Base-by-base conservation (phyloP, 2,329 filamentous ascomycete species). In the Fusarium luffae region DNA sequence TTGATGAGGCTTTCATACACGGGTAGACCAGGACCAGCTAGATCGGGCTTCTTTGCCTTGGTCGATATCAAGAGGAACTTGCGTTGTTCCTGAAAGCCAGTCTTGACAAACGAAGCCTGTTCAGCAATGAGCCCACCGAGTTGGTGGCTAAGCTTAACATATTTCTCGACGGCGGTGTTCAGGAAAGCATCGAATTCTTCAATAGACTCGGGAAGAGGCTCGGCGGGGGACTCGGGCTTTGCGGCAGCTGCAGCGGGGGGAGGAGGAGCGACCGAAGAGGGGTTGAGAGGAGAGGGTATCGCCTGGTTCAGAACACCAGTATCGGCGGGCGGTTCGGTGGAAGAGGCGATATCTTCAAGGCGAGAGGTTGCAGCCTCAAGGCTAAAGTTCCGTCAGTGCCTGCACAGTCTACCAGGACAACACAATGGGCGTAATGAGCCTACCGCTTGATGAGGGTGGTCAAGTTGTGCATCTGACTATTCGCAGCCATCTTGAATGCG, bases 381-480 rank as follows among this genome's bases (percentile, higher is more conserved):
- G 83, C 96, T 99, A 28, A 28, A 79, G 72, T 70, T 59, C 84
- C 63, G 81, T 89, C 79, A 89, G 87, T 76, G 79, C 72, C 58
- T 55, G 40, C 10, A 14, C 28, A 40, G 37, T 23, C 12, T n/a
- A 37, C 25, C 16, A 19, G 34, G n/a, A 14, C 42, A 49, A 37
- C 12, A 27, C 9, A 18, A 30, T 7, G n/a, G 37, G 34, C 16
- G 34, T 25, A 32, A 43, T 37, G 28, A 42, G 46, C 32, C 75
- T 88, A 98, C 96, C 96, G 90, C 88, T 99, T 99, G 85, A 99
- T 98, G 77, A 99, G 89, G 57, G 96, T 99, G 37, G 94, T 97
- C 69, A 99, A 85, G 79, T 97, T 98, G 83, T 98, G 91, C 93
- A 98, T 98, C 77, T 94, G 93, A 82, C 88, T 92, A 68, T 89